A percentile compares a stretch with the other conserved stretches of the same genome.
These are phyloP conservation scores for Teunomyces barrocoloradensis DNA, from an alignment of 805 yeast genomes.

Conservation along the genomic window DNA sequence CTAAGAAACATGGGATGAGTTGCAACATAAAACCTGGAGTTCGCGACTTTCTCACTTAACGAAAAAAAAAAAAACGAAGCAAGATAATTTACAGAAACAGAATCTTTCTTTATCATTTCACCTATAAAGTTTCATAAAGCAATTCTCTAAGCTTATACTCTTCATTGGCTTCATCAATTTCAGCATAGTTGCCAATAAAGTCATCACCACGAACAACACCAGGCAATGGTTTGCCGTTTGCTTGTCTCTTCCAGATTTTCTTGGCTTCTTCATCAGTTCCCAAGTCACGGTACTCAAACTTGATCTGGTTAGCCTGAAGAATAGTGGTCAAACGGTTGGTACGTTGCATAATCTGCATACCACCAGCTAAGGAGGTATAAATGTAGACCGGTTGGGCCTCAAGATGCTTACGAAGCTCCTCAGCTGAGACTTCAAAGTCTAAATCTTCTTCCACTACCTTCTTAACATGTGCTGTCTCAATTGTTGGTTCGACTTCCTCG, in stretches of 20 bases:
- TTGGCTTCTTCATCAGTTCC: slow-evolving; percentile 89
- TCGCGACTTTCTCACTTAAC: not conserved
- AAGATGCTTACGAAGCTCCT: slow-evolving; percentile 41
- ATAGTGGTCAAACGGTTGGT: slow-evolving; percentile 77
- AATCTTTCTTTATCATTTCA: not conserved
- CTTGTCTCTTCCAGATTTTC: slow-evolving; percentile 74
- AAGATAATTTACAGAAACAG: slow-evolving; percentile 5
- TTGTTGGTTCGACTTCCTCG: slow-evolving; percentile 6
- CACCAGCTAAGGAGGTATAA: slow-evolving; percentile 86
- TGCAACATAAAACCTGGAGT: slow-evolving; percentile 3
- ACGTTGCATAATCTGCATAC: slow-evolving; percentile 72
- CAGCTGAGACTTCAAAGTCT: slow-evolving; percentile 38
- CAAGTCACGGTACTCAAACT: slow-evolving; percentile 68
- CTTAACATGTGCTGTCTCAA: slow-evolving; percentile 6
- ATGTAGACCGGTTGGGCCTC: slow-evolving; percentile 64
- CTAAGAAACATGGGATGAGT: not conserved
- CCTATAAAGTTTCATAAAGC: slow-evolving; percentile 59
- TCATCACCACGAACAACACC: slow-evolving; percentile 83
- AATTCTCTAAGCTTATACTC: slow-evolving; percentile 62
- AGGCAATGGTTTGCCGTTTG: slow-evolving; percentile 73
- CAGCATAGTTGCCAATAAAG: slow-evolving; percentile 81
- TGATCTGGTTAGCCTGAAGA: slow-evolving; percentile 67
- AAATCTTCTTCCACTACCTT: slow-evolving; percentile 11
- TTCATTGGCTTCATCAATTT: slow-evolving; percentile 83
- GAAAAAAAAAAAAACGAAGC: not conserved